Evolutionary conservation across 2,329 filamentous ascomycete genomes (phyloP).

Genomic region (Drechslera avenae): DNA sequence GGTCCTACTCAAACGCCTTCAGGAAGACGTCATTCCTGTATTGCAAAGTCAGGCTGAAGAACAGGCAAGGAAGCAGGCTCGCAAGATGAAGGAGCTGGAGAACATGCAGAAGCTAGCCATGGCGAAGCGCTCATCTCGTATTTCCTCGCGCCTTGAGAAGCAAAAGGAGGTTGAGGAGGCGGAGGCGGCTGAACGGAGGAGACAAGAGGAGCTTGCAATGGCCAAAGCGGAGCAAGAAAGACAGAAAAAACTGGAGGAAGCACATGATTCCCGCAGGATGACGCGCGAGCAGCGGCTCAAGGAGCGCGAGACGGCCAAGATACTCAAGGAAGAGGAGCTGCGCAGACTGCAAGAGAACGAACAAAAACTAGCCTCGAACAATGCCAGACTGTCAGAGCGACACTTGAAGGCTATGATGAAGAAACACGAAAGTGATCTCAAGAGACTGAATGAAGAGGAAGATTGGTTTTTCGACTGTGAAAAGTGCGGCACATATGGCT

Average conservation of each 20-base stretch:
- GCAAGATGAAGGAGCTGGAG: constrained; percentile 78
- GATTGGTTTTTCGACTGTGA: constrained; percentile 95
- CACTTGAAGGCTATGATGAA: constrained; percentile 83
- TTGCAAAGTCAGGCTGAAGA: constrained; percentile 75
- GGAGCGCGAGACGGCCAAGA: constrained; percentile 82
- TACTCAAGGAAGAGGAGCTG: constrained; percentile 83
- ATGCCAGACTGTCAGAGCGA: constrained; percentile 71
- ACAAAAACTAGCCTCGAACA: constrained; percentile 56
- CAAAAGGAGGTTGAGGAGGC: constrained; percentile 74
- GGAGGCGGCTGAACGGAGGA: constrained; percentile 71
- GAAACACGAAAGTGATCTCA: constrained; percentile 75
- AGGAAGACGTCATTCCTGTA: constrained; percentile 80
- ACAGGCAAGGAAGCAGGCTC: constrained; percentile 72
- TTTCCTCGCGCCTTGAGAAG: constrained; percentile 80
- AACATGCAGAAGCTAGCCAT: constrained; percentile 87
- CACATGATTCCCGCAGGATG: constrained; percentile 77
- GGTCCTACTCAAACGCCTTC: constrained; percentile 70
- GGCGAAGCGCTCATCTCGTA: constrained; percentile 89
- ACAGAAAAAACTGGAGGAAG: constrained; percentile 70
- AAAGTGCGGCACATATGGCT: constrained; percentile 84
- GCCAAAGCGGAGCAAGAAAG: constrained; percentile 64
- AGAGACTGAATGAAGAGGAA: constrained; percentile 71
- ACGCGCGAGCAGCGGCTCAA: constrained; percentile 84
- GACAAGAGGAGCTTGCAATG: constrained; percentile 66
- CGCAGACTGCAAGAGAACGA: constrained; percentile 78